These are phyloP conservation scores for Babesia ovata DNA, from an alignment of 169 alveolate genomes.

Conservation along the genomic window DNA sequence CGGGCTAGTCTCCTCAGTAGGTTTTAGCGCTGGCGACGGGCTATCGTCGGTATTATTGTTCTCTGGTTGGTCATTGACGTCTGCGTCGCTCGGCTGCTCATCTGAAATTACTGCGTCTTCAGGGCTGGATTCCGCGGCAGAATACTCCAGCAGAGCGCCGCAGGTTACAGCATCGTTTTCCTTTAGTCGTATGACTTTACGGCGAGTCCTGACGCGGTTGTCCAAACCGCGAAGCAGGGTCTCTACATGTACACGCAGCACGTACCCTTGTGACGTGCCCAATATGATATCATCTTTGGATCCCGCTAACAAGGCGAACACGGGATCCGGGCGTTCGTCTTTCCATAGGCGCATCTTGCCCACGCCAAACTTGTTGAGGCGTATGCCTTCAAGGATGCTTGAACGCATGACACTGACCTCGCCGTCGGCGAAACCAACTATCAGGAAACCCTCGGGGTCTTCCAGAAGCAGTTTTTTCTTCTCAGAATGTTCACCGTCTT, in stretches of 20 bases:
- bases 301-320: conserved; percentile 11
- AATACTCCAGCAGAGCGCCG: conserved; percentile 36
- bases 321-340: neutral
- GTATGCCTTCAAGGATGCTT: neutral
- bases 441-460: conserved; percentile 7
- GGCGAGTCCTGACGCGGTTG: conserved; percentile 13
- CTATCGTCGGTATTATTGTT: neutral
- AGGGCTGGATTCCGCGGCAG: neutral
- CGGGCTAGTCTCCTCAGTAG: neutral
- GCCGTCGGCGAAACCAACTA: conserved; percentile 36
- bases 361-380: conserved; percentile 1
- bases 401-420: conserved; percentile 10
- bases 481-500: neutral
- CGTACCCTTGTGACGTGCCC: conserved; percentile 23
- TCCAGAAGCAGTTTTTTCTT: neutral
- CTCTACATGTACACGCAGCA: conserved; percentile 17
- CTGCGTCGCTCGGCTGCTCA: neutral
- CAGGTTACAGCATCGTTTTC: conserved; percentile 27
- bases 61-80: neutral
- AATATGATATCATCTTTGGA: conserved; percentile 12
- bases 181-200: conserved; percentile 6
- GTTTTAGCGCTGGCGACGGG: neutral
- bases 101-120: neutral
- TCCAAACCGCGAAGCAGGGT: conserved; percentile 29
- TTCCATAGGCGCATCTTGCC: conserved; percentile 18